Evolutionary conservation across 1,139 yeast genomes (phyloP).

Genomic region (Candida sp.): DNA sequence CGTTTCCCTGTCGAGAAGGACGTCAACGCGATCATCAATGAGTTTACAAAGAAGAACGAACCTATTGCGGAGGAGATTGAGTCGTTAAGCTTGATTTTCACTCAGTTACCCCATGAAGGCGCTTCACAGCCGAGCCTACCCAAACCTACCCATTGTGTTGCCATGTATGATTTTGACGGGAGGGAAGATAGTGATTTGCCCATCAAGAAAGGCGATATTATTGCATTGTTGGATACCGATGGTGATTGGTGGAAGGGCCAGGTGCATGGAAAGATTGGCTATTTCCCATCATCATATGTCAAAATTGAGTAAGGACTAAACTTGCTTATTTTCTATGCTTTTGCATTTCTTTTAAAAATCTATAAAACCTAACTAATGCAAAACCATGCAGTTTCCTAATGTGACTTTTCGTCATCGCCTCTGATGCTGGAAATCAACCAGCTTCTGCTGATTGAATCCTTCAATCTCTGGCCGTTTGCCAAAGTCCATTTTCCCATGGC

Average conservation of each 20-base stretch:
- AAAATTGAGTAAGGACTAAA: neutral
- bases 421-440: slow-evolving; percentile 24
- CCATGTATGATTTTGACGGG: slow-evolving; percentile 34
- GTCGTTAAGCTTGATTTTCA: slow-evolving; percentile 22
- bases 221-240: slow-evolving; percentile 41
- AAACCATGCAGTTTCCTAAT: neutral
- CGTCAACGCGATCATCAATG: slow-evolving; percentile 10
- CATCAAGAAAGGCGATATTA: slow-evolving; percentile 52
- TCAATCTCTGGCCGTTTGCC: slow-evolving; percentile 48
- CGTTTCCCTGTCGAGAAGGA: slow-evolving; percentile 8
- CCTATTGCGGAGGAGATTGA: slow-evolving; percentile 21
- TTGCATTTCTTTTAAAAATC: neutral
- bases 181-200: slow-evolving; percentile 50
- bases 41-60: slow-evolving; percentile 16
- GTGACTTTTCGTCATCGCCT: slow-evolving; percentile 3
- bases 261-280: slow-evolving; percentile 49
- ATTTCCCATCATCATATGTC: slow-evolving; percentile 64
- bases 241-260: slow-evolving; percentile 70
- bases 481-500: slow-evolving; percentile 63
- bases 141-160: slow-evolving; percentile 27
- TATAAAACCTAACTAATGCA: neutral
- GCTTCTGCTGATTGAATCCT: slow-evolving; percentile 53
- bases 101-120: neutral
- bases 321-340: neutral
- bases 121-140: neutral